Conservation (phyloP, 176 grass and related monocot genomes). For the Tuctoria greenei region DNA sequence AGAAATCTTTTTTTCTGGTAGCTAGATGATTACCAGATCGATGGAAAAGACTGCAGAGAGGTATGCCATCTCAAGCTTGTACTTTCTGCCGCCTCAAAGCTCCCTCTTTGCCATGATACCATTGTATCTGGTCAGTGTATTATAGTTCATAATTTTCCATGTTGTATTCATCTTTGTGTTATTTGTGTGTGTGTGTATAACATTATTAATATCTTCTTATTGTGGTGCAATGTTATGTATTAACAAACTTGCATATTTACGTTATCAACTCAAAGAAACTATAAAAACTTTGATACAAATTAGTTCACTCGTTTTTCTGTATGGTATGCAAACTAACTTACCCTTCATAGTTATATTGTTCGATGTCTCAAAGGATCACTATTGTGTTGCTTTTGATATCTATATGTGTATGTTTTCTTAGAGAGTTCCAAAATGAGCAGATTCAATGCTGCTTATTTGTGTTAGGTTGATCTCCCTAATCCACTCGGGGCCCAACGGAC, state of each 20-base stretch:
- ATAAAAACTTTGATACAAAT: background rate
- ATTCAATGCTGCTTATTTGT: background rate
- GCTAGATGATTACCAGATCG: too few relatives aligned
- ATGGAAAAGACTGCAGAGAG: slow-evolving; percentile 63
- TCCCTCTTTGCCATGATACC: slow-evolving; percentile 39
- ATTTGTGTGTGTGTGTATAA: background rate
- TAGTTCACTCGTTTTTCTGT: background rate
- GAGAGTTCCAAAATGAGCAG: background rate
- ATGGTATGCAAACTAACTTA: background rate
- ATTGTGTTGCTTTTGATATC: slow-evolving; percentile 20
- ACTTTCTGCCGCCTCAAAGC: slow-evolving; percentile 50
- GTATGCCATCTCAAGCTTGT: slow-evolving; percentile 61
- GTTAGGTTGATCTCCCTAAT: too few relatives aligned
- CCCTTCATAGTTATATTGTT: background rate
- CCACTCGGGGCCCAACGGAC: too few relatives aligned
- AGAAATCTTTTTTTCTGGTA: too few relatives aligned
- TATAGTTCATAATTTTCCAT: slow-evolving; percentile 22
- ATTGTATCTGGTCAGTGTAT: slow-evolving; percentile 52
- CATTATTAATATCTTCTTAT: background rate
- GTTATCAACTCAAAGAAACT: background rate
- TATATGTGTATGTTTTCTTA: background rate
- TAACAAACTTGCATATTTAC: background rate
- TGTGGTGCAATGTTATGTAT: background rate
- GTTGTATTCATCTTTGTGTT: slow-evolving; percentile 8
- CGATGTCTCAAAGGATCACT: background rate